These are phyloP conservation scores for Kwoniella mangroviensis DNA, from an alignment of 768 basidiomycete genomes.

Conservation along the genomic window DNA sequence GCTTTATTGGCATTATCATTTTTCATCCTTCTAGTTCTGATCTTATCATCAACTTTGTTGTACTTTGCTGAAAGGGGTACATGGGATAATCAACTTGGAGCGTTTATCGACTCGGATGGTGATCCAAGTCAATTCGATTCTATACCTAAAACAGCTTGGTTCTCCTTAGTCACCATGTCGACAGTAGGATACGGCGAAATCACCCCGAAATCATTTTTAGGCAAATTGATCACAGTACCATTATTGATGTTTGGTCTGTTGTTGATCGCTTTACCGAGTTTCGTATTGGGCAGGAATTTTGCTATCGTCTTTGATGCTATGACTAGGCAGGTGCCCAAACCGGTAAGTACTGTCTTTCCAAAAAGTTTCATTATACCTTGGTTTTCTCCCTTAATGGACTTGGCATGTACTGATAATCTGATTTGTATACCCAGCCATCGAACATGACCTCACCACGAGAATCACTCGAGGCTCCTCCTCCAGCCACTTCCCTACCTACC, in stretches of 20 bases:
- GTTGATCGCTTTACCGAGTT: conserved; percentile 85
- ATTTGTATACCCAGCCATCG: conserved; percentile 1
- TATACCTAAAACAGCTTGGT: conserved; percentile 80
- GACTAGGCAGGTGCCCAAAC: conserved; percentile 54
- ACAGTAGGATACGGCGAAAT: conserved; percentile 93
- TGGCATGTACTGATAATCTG: background rate
- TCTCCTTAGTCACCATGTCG: conserved; percentile 67
- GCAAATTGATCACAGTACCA: conserved; percentile 81
- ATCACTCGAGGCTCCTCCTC: conserved; percentile 23
- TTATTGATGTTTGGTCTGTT: conserved; percentile 85
- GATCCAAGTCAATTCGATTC: conserved; percentile 61
- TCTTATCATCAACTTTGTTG: conserved; percentile 85
- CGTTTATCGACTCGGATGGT: conserved; percentile 83
- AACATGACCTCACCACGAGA: conserved; percentile 16
- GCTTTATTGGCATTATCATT: conserved; percentile 84
- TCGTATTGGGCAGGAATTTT: conserved; percentile 90
- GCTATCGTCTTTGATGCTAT: conserved; percentile 87
- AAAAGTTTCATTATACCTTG: background rate
- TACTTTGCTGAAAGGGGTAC: conserved; percentile 90
- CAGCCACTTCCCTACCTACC: conserved; percentile 11
- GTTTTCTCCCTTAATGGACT: background rate
- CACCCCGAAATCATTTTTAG: conserved; percentile 83
- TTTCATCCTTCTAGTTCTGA: conserved; percentile 83
- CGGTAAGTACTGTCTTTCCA: conserved; percentile 21
- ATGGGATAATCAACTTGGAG: conserved; percentile 80